Conservation (phyloP, 441 rosid species). For the Hura crepitans region DNA sequence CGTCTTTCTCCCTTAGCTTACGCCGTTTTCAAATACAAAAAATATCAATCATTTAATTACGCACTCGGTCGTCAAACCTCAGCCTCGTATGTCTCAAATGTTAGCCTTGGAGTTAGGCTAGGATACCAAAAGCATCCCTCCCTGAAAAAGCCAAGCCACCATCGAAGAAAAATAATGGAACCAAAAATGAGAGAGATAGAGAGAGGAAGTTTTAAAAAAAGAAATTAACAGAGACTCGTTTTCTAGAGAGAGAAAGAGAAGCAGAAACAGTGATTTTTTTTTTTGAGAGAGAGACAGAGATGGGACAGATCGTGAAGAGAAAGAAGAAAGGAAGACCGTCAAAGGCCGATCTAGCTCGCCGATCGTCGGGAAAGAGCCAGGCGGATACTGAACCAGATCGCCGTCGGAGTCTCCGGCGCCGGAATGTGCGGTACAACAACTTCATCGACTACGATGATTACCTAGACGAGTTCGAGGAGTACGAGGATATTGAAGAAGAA, state of each 20-base stretch:
- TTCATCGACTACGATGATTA: conserved; percentile 74
- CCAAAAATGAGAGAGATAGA: conserved; percentile 16
- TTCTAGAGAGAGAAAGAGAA: conserved; percentile 33
- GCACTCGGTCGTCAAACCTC: conserved; percentile 34
- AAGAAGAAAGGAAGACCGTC: conserved; percentile 94
- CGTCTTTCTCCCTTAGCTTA: conserved; percentile 23
- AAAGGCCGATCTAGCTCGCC: conserved; percentile 78
- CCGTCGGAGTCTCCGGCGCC: conserved; percentile 70
- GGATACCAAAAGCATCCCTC: conserved; percentile 23
- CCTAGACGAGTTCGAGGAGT: conserved; percentile 62
- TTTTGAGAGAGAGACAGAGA: conserved; percentile 28
- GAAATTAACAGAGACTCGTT: conserved; percentile 20
- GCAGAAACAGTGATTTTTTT: conserved; percentile 19
- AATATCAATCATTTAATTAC: conserved; percentile 34
- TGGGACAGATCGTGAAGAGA: conserved; percentile 88
- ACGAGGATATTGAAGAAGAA: conserved; percentile 35
- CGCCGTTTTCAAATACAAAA: conserved; percentile 31
- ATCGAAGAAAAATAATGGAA: conserved; percentile 29
- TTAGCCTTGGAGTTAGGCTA: conserved; percentile 38
- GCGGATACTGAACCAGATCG: conserved; percentile 35
- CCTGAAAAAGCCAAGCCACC: conserved; percentile 34
- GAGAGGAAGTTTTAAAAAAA: conserved; percentile 5
- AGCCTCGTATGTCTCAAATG: conserved; percentile 16
- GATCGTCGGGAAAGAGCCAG: conserved; percentile 22
- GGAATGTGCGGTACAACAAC: conserved; percentile 73